Percentiles rank a stretch among this genome's conserved stretches.
Conservation (phyloP, 2,329 filamentous ascomycete species). For the Grosmannia penicillata region DNA sequence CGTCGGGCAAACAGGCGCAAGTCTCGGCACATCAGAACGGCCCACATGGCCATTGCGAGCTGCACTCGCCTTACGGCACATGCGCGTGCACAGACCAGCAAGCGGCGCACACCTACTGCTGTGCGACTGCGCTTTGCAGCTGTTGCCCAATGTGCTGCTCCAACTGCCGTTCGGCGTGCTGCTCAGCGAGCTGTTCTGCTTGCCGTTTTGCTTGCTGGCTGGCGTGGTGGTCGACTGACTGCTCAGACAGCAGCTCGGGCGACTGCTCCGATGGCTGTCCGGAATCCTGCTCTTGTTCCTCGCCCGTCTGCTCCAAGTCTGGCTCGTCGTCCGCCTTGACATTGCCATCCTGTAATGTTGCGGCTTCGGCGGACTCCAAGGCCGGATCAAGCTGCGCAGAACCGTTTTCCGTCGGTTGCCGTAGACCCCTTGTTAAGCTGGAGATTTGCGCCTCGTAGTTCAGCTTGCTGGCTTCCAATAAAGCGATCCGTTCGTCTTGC, state of each 20-base stretch:
- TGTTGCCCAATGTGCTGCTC: constrained; percentile 8
- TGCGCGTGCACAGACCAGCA: too few species aligned
- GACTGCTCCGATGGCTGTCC: background rate
- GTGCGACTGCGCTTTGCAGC: constrained; percentile 1
- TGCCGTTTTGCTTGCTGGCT: background rate
- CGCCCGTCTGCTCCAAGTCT: background rate
- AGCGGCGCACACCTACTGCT: background rate
- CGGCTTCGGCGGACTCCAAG: too few species aligned
- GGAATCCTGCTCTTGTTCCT: background rate
- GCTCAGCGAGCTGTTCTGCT: constrained; percentile 3
- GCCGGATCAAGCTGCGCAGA: constrained; percentile 9
- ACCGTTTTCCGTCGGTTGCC: too few species aligned
- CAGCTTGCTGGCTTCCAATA: constrained; percentile 25
- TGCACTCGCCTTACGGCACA: too few species aligned
- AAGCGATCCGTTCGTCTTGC: constrained; percentile 13
- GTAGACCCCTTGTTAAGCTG: constrained; percentile 21
- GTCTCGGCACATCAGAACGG: too few species aligned
- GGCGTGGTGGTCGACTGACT: background rate
- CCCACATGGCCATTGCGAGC: too few species aligned
- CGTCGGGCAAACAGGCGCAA: too few species aligned
- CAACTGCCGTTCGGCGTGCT: constrained; percentile 6
- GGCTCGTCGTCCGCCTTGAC: background rate
- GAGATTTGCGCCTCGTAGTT: constrained; percentile 21
- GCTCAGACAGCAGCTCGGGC: background rate
- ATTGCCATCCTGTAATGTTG: background rate